Evolutionary conservation across 768 basidiomycete species (phyloP).

Genomic region (Tricholoma flavovirens): DNA sequence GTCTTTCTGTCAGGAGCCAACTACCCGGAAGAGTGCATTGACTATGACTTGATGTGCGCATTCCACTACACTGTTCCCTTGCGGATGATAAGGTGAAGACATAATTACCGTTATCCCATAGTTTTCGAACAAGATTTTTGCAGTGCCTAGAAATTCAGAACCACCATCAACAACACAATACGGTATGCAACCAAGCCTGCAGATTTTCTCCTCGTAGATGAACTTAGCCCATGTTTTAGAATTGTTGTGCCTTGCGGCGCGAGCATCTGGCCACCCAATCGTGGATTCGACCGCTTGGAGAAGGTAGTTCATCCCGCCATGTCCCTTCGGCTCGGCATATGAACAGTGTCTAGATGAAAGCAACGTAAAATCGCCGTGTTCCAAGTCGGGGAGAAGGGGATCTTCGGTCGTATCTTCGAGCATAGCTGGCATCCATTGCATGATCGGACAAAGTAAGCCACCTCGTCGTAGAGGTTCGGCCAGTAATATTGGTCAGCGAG

Average conservation of each 20-base stretch:
- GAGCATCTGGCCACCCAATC: slow-evolving; percentile 22
- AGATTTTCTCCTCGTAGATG: too few relatives aligned
- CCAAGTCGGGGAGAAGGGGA: slow-evolving; percentile 17
- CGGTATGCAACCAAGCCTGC: too few relatives aligned
- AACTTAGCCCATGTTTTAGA: too few relatives aligned
- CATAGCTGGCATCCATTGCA: slow-evolving; percentile 28
- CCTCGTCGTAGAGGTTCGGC: slow-evolving; percentile 24
- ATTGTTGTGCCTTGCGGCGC: slow-evolving; percentile 6
- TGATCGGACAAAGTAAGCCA: slow-evolving; percentile 23
- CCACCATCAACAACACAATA: not conserved
- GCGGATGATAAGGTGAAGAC: slow-evolving; percentile 25
- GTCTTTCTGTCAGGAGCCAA: not conserved
- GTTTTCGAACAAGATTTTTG: slow-evolving; percentile 10
- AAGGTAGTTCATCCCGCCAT: slow-evolving; percentile 15
- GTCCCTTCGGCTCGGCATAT: slow-evolving; percentile 22
- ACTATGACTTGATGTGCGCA: slow-evolving; percentile 21
- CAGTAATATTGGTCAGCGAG: too few relatives aligned
- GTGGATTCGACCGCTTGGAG: slow-evolving; percentile 17
- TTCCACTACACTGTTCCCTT: slow-evolving; percentile 28
- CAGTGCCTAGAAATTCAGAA: not conserved
- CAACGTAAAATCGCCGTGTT: slow-evolving; percentile 14
- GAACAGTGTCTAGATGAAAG: slow-evolving; percentile 23
- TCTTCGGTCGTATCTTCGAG: slow-evolving; percentile 11
- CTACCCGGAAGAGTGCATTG: slow-evolving; percentile 15
- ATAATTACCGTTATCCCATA: slow-evolving; percentile 21